These are phyloP conservation scores for Hyphopichia pseudoburtonii DNA, from an alignment of 1,139 yeast species.

Conservation along the genomic window DNA sequence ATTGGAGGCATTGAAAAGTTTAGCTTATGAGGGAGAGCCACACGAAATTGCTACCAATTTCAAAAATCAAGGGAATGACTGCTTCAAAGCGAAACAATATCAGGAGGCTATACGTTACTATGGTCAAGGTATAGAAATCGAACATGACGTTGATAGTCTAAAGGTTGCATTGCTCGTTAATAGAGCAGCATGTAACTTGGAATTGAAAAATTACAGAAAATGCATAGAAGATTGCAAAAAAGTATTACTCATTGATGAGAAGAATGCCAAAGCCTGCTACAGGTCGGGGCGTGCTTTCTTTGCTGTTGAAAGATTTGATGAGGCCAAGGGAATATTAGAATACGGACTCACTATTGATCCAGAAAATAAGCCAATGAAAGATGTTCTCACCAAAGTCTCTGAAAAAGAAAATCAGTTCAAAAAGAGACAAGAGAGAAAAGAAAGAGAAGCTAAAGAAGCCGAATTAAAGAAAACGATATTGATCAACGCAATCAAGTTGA, in stretches of 20 bases:
- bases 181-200: conserved; percentile 90
- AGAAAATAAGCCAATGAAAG: conserved; percentile 53
- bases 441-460: conserved; percentile 32
- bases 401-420: conserved; percentile 39
- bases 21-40: conserved; percentile 96
- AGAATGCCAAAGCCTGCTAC: conserved; percentile 78
- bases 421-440: conserved; percentile 28
- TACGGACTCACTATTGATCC: conserved; percentile 66
- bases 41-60: conserved; percentile 87
- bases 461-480: conserved; percentile 36
- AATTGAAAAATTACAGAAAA: conserved; percentile 76
- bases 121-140: conserved; percentile 74
- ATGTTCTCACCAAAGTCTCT: conserved; percentile 38
- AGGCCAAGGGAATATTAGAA: conserved; percentile 63
- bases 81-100: conserved; percentile 68
- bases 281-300: conserved; percentile 83
- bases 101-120: conserved; percentile 77
- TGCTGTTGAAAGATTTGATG: conserved; percentile 65
- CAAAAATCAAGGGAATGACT: conserved; percentile 90
- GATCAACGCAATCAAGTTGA: conserved; percentile 52
- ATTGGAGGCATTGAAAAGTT: conserved; percentile 84
- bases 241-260: conserved; percentile 65
- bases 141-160: conserved; percentile 53
- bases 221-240: conserved; percentile 85
- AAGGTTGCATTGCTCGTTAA: conserved; percentile 69